Percentiles rank a stretch among this genome's conserved stretches.
These are phyloP conservation scores for Huntiella bhutanensis DNA, from an alignment of 2,329 filamentous ascomycete genomes.

Conservation along the genomic window DNA sequence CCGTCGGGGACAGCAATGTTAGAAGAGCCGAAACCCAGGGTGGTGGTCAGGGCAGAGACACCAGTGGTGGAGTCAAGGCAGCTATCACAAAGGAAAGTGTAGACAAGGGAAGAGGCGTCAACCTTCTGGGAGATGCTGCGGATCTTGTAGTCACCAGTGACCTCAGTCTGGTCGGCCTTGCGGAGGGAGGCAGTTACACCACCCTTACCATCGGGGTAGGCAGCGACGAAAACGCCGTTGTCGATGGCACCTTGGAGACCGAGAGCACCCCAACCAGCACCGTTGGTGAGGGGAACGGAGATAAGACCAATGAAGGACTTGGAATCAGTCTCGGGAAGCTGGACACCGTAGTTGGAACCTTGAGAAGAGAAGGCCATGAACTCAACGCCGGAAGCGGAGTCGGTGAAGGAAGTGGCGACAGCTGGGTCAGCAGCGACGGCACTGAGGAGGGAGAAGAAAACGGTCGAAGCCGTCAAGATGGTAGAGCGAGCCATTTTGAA, in stretches of 20 bases:
- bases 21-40: slow-evolving; percentile 22
- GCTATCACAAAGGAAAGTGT: slow-evolving; percentile 27
- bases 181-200: slow-evolving; percentile 25
- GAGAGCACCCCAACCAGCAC: slow-evolving; percentile 27
- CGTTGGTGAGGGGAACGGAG: slow-evolving; percentile 21
- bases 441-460: slow-evolving; percentile 5
- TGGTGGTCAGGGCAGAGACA: slow-evolving; percentile 15
- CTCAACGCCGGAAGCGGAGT: slow-evolving; percentile 9
- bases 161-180: slow-evolving; percentile 25
- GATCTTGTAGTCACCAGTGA: slow-evolving; percentile 22
- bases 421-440: not conserved
- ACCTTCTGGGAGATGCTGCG: slow-evolving; percentile 24
- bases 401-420: slow-evolving; percentile 9
- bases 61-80: slow-evolving; percentile 18
- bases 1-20: slow-evolving; percentile 12
- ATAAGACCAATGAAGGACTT: slow-evolving; percentile 28
- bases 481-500: slow-evolving; percentile 7
- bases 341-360: slow-evolving; percentile 24
- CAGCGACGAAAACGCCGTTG: slow-evolving; percentile 24
- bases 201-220: slow-evolving; percentile 23
- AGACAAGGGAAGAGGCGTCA: slow-evolving; percentile 24
- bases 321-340: slow-evolving; percentile 21
- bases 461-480: slow-evolving; percentile 8
- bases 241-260: slow-evolving; percentile 27
- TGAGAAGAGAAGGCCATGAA: slow-evolving; percentile 19